phyloP scores from a whole-genome alignment of 495 filamentous ascomycete genomes.

The Hypoxylon perforatum region DNA sequence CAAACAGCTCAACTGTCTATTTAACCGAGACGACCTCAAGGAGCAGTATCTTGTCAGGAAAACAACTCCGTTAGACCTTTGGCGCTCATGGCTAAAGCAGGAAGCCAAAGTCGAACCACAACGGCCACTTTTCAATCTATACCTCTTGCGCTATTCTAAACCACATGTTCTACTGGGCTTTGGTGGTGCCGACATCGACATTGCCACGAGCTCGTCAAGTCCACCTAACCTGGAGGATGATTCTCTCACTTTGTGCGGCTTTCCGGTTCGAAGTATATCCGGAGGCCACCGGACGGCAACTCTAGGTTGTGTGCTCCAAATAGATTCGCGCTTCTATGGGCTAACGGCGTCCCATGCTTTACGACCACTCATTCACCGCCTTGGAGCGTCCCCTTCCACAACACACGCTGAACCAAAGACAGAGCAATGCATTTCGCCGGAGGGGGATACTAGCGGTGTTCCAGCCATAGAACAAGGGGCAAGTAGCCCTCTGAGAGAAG shows the following conservation, averaged over 20 bases:
- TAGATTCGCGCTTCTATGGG: not conserved
- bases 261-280: not conserved
- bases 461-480: too few relatives aligned
- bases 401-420: not conserved
- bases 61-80: not conserved
- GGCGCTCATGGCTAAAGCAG: not conserved
- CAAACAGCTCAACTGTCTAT: not conserved
- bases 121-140: conserved; percentile 3
- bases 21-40: not conserved
- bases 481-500: too few relatives aligned
- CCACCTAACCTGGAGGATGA: not conserved
- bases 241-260: not conserved
- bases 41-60: not conserved
- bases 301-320: not conserved
- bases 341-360: not conserved
- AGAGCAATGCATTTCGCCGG: not conserved
- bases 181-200: not conserved
- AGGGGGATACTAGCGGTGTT: not conserved
- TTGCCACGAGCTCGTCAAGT: not conserved
- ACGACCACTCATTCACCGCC: not conserved
- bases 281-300: not conserved
- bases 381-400: not conserved
- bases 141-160: conserved; percentile 1
- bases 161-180: not conserved
- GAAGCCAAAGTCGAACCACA: not conserved